Conservation (phyloP, 495 filamentous ascomycete genomes). For the Neurospora sp. region DNA sequence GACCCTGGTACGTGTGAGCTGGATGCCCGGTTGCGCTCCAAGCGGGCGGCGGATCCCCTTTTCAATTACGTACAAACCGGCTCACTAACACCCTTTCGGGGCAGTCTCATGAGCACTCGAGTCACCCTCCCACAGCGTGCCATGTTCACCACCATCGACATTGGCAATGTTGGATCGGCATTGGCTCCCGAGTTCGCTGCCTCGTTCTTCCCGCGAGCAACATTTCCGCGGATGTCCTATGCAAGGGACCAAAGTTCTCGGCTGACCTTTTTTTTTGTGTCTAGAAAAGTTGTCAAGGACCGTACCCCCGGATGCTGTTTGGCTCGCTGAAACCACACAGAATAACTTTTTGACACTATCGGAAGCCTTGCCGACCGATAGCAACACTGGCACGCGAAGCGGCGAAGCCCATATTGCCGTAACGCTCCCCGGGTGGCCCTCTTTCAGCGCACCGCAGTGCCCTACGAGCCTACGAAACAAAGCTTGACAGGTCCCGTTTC, state of each 20-base stretch:
- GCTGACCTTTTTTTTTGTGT: background rate
- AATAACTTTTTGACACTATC: background rate
- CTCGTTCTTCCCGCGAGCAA: background rate
- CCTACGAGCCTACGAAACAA: background rate
- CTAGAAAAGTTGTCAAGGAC: background rate
- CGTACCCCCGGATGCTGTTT: background rate
- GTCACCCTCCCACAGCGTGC: conserved; percentile 1
- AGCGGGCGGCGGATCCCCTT: conserved; percentile 3
- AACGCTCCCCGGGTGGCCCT: background rate
- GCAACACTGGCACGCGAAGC: background rate
- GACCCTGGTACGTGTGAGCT: background rate
- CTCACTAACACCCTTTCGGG: conserved; percentile 17
- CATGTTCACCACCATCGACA: background rate
- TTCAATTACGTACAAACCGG: conserved; percentile 29
- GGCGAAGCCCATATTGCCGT: background rate
- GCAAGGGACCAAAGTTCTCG: background rate
- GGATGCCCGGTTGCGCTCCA: background rate
- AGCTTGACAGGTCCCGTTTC: background rate
- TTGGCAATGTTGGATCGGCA: conserved; percentile 9
- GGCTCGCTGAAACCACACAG: background rate
- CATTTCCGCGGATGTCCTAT: conserved; percentile 21
- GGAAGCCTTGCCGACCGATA: background rate
- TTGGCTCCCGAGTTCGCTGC: conserved; percentile 5
- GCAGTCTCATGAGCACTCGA: conserved; percentile 3
- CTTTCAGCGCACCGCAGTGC: background rate